Base-by-base conservation (phyloP, 2,329 filamentous ascomycete species). In the Westerdykella aurantiaca region DNA sequence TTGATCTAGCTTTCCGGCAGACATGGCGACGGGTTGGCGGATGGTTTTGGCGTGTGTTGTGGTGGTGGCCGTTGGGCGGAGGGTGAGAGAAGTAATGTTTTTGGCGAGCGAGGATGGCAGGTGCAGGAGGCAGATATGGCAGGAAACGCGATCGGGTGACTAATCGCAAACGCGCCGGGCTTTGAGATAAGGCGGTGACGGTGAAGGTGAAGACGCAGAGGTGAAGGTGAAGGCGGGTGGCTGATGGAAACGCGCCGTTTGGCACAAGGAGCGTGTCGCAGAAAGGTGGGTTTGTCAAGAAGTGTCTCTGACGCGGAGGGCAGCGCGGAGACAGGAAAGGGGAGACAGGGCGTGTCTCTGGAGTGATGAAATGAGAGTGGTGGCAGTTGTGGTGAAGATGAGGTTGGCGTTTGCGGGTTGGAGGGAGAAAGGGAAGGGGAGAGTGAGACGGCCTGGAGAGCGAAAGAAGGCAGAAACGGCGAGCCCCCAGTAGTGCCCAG, bases 1-100 rank as follows among this genome's bases (percentile, higher is more conserved):
- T 77, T 94, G 85, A 71, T 96, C 89, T 66, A 98, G 86, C 76
- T 96, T 96, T 76, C 82, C 85, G 45, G 47, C 50, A 52, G 59
- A 60, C 61, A 66, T 63, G 48, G 34, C 56, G 58, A 52, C 31
- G 39, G 35, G 23, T 38, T 12, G 33, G 9, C n/a, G 33, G 16
- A 31, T 3, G 29, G 5, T 10, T 6, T 23, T n/a, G 39, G 48
- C 38, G 18, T 23, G 41, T 31, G 44, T 37, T 33, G 44, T 42
- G 43, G 44, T 42, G 43, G 37, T 47, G 46, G 29, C 41, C 40
- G 42, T 46, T 41, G 43, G 39, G 48, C 34, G 43, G 43, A 29
- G 18, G 3, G 18, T 21, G 18, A 31, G 38, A 5, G 13, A 14
- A 42, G 23, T n/a, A 34, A 13, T 25, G 33, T 29, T 31, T 17